Evolutionary conservation across 768 basidiomycete species (phyloP), one percentile per base, ranked within the genome.

Genomic region (Tulasnella calospora): DNA sequence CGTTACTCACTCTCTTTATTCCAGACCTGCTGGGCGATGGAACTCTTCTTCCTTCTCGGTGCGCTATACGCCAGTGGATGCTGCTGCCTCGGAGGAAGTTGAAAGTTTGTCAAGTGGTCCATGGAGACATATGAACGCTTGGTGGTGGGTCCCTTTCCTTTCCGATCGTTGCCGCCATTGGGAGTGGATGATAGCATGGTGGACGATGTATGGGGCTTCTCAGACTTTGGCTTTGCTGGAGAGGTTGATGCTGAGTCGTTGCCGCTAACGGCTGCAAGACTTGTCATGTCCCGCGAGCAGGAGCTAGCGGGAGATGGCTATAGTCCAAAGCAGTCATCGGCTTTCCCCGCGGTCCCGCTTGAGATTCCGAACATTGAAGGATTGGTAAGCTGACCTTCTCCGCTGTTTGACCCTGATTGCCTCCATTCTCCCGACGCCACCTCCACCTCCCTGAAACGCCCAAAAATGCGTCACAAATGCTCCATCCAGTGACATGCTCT

Each of bases 1-100:
- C n/a, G n/a, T n/a, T n/a, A 91, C 94, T 87, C 86, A 94, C 95
- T 91, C 86, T 98, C 96, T 88, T 94, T 94, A 83, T 93, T 94
- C 92, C 94, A 94, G 40, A 92, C 89, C 73, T 89, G 89, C 51
- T 88, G 86, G 61, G 87, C 87, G 0, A 88, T 89, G 35, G 89
- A 85, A 86, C 88, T 92, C 86, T 90, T 90, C 82, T 92, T 92
- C 83, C 95, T 90, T 83, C 94, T 87, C 2, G 94, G 93, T 27
- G 91, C 83, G 81, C 84, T 89, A 41, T 86, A 84, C 61, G 86
- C 84, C 23, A 90, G 87, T 44, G 90, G 89, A 61, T 88, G 84
- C 84, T 94, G 92, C 83, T 82, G 80, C 21, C 96, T 88, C 23
- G 96, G 95, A 81, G 97, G 96, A 36, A 98, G 87, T 7, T 92